These are phyloP conservation scores for Stentor roeselii DNA, from an alignment of 73 alveolate species.

Conservation along the genomic window DNA sequence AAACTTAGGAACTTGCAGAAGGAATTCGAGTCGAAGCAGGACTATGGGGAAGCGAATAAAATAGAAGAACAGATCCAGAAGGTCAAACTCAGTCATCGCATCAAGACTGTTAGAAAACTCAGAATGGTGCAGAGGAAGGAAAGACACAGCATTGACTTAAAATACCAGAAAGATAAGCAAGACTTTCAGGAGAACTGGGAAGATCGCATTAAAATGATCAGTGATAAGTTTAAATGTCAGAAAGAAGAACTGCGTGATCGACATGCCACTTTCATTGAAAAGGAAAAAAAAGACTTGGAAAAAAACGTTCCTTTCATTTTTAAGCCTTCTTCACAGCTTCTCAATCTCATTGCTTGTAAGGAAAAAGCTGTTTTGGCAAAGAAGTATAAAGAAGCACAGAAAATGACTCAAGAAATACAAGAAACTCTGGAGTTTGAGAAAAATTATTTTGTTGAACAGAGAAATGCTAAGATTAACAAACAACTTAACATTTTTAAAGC, in stretches of 20 bases:
- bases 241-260: neutral
- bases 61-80: neutral
- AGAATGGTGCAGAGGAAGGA: neutral
- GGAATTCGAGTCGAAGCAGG: neutral
- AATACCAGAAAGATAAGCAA: neutral
- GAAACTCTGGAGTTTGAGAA: neutral
- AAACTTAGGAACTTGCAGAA: neutral
- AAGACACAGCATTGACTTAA: neutral
- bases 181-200: neutral
- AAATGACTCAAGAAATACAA: neutral
- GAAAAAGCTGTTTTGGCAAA: slow-evolving; percentile 12
- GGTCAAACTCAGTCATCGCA: neutral
- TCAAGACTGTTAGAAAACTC: neutral
- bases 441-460: slow-evolving; percentile 22
- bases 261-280: neutral
- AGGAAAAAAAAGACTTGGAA: neutral
- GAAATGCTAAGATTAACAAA: slow-evolving; percentile 2
- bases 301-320: neutral
- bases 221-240: neutral
- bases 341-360: neutral
- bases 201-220: neutral
- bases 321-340: slow-evolving; percentile 12
- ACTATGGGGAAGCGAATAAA: neutral
- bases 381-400: slow-evolving; percentile 22
- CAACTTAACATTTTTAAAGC: neutral